These are phyloP conservation scores for Trichopus zeylanicus DNA, from an alignment of 116 monocot genomes.

Conservation along the genomic window DNA sequence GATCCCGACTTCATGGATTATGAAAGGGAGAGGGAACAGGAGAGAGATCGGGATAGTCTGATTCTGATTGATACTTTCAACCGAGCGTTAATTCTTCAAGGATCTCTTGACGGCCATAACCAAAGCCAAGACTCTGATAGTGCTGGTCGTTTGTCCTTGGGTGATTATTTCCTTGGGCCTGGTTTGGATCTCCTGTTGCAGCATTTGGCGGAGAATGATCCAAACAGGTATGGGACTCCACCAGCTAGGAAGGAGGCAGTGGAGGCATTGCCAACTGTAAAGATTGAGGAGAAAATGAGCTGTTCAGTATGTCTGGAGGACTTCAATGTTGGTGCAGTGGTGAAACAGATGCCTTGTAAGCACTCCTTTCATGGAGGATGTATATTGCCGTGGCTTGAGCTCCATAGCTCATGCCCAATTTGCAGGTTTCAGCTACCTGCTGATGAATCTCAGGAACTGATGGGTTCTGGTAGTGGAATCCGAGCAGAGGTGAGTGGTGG, in stretches of 20 bases:
- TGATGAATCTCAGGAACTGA: constrained; percentile 23
- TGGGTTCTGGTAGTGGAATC: background rate
- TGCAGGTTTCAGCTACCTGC: constrained; percentile 55
- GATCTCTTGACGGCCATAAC: constrained; percentile 7
- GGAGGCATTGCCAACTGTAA: constrained; percentile 34
- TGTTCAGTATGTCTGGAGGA: constrained; percentile 65
- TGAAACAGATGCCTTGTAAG: constrained; percentile 55
- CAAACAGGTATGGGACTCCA: constrained; percentile 48
- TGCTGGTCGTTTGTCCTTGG: constrained; percentile 9
- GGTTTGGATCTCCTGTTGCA: constrained; percentile 50
- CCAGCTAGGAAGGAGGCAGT: constrained; percentile 50
- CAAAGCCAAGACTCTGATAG: background rate
- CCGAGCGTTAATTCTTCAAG: constrained; percentile 24
- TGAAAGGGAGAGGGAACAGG: constrained; percentile 11
- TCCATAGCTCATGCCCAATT: constrained; percentile 60
- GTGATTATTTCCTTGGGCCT: constrained; percentile 44
- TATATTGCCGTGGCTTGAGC: constrained; percentile 58
- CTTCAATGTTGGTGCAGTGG: constrained; percentile 30
- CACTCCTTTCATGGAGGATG: constrained; percentile 48
- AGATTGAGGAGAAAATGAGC: constrained; percentile 16
- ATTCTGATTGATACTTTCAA: too few relatives aligned
- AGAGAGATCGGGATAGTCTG: too few relatives aligned
- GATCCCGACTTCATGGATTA: constrained; percentile 13
- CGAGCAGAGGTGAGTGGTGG: constrained; percentile 1
- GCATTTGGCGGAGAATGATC: constrained; percentile 55